phyloP scores from a whole-genome alignment of 2,329 filamentous ascomycete genomes.

The Cladophialophora immunda region DNA sequence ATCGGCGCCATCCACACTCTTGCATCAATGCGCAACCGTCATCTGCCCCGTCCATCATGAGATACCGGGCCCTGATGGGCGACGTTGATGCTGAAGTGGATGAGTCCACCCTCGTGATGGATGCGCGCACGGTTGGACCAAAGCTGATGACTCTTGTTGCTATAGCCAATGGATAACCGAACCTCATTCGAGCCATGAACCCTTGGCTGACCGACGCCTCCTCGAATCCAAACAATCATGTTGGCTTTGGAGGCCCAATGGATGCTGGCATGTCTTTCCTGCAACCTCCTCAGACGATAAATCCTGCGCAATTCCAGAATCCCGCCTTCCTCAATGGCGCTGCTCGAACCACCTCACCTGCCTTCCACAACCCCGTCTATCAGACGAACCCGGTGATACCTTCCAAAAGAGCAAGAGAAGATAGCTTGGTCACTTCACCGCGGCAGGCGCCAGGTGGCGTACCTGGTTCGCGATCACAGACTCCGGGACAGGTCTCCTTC shows the following conservation, averaged over 20 bases:
- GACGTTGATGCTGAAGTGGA: slow-evolving; percentile 9
- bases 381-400: slow-evolving; percentile 87
- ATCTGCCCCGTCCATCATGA: slow-evolving; percentile 19
- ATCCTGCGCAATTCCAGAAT: slow-evolving; percentile 62
- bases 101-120: slow-evolving; percentile 23
- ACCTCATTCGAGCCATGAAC: slow-evolving; percentile 59
- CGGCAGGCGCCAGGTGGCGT: slow-evolving; percentile 76
- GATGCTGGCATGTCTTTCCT: slow-evolving; percentile 59
- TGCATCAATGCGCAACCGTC: slow-evolving; percentile 24
- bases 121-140: slow-evolving; percentile 23
- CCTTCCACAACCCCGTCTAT: slow-evolving; percentile 79
- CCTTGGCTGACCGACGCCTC: slow-evolving; percentile 60
- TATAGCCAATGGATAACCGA: slow-evolving; percentile 56
- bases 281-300: slow-evolving; percentile 57
- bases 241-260: slow-evolving; percentile 55
- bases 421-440: slow-evolving; percentile 84
- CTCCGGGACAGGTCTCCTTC: slow-evolving; percentile 80
- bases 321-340: slow-evolving; percentile 79
- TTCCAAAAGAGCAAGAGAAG: slow-evolving; percentile 86
- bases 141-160: slow-evolving; percentile 45
- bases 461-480: slow-evolving; percentile 88
- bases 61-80: slow-evolving; percentile 9
- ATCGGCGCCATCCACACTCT: slow-evolving; percentile 17
- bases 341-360: slow-evolving; percentile 82
- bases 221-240: slow-evolving; percentile 59